Conservation (phyloP, 106 monocot species). For the Hemerocallis citrina region DNA sequence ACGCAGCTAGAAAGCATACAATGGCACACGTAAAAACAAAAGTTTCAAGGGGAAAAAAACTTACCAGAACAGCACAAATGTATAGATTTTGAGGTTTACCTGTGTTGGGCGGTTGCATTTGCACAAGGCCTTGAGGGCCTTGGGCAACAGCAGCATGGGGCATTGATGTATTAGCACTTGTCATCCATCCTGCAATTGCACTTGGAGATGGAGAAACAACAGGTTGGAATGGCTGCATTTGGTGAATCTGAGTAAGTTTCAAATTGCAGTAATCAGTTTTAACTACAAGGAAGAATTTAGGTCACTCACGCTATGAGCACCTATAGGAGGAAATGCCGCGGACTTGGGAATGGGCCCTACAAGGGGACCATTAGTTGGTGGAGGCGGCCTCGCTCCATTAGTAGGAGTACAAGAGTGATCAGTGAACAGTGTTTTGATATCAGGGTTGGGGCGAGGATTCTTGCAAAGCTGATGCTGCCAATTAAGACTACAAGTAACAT, state of each 20-base stretch:
- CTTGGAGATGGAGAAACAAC: slow-evolving; percentile 81
- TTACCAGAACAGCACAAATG: too few relatives aligned
- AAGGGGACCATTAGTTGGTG: slow-evolving; percentile 63
- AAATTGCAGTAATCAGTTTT: slow-evolving; percentile 1
- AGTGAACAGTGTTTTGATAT: slow-evolving; percentile 91
- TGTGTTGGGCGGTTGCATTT: slow-evolving; percentile 57
- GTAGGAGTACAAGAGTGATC: slow-evolving; percentile 88
- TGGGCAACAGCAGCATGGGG: slow-evolving; percentile 80
- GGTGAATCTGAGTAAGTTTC: background rate
- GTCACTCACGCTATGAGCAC: slow-evolving; percentile 65
- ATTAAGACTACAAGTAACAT: slow-evolving; percentile 58
- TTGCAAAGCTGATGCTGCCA: slow-evolving; percentile 99
- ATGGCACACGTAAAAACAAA: background rate
- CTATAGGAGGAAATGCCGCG: slow-evolving; percentile 73
- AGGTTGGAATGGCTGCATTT: slow-evolving; percentile 83
- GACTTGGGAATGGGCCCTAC: slow-evolving; percentile 78
- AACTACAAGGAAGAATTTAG: background rate
- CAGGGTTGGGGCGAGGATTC: slow-evolving; percentile 92
- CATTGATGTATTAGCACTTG: slow-evolving; percentile 69
- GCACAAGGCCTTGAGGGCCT: slow-evolving; percentile 77
- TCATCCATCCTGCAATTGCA: slow-evolving; percentile 96
- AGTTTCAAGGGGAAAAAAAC: too few relatives aligned
- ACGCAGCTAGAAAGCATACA: slow-evolving; percentile 48
- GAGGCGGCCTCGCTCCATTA: slow-evolving; percentile 66
- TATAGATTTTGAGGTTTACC: slow-evolving; percentile 30